Conservation (phyloP, 495 filamentous ascomycete species). For the Podospora pseudopauciseta region DNA sequence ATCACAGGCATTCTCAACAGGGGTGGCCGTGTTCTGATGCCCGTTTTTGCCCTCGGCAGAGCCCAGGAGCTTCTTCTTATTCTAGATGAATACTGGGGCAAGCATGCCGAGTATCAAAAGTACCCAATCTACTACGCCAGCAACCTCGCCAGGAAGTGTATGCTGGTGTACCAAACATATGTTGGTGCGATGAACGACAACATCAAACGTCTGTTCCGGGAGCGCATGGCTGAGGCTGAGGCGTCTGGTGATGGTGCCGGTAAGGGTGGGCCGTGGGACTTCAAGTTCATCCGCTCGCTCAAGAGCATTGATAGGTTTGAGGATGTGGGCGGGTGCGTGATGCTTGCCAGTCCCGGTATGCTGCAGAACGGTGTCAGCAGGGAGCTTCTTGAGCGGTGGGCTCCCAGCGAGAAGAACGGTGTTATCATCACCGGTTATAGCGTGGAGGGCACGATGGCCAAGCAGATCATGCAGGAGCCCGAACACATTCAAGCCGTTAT, state of each 20-base stretch:
- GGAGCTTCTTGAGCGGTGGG: conserved; percentile 91
- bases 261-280: conserved; percentile 91
- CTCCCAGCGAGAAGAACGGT: conserved; percentile 89
- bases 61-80: conserved; percentile 94
- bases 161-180: conserved; percentile 98
- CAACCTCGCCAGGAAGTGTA: conserved; percentile 90
- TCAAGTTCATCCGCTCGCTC: conserved; percentile 82
- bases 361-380: conserved; percentile 90
- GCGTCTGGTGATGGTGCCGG: conserved; percentile 64
- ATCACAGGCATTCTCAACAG: conserved; percentile 85
- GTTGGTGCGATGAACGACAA: conserved; percentile 98
- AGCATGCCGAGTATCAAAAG: conserved; percentile 79
- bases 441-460: conserved; percentile 98
- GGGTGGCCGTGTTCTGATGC: conserved; percentile 88
- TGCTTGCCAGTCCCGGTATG: conserved; percentile 97
- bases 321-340: conserved; percentile 91
- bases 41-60: conserved; percentile 89
- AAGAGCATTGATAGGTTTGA: conserved; percentile 93
- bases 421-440: conserved; percentile 97
- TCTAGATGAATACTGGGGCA: conserved; percentile 93
- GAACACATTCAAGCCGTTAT: conserved; percentile 91
- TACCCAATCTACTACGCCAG: conserved; percentile 96
- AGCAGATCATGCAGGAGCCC: conserved; percentile 86
- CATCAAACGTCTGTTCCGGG: conserved; percentile 84
- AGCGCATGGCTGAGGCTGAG: conserved; percentile 84